A percentile compares a stretch with the other conserved stretches of the same genome.
These are phyloP conservation scores for Phytopythium vexans DNA, from an alignment of 352 stramenopile genomes.

Conservation along the genomic window DNA sequence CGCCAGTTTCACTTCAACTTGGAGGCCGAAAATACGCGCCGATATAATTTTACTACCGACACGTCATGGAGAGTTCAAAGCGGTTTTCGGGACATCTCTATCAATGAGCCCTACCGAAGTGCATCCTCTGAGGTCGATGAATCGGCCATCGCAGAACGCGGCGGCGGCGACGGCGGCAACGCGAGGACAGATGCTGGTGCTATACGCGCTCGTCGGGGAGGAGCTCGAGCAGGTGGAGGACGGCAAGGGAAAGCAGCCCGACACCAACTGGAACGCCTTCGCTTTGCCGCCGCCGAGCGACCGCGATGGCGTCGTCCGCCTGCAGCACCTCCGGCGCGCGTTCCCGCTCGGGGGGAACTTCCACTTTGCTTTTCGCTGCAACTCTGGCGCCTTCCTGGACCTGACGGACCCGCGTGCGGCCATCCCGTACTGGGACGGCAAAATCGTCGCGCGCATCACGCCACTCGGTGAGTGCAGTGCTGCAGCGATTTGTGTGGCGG, in stretches of 20 bases:
- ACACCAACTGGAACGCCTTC: slow-evolving; percentile 80
- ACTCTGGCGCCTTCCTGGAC: slow-evolving; percentile 63
- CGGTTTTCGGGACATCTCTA: too few relatives aligned
- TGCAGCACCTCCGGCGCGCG: slow-evolving; percentile 58
- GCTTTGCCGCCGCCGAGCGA: slow-evolving; percentile 20
- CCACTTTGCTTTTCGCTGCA: slow-evolving; percentile 78
- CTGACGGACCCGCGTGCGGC: slow-evolving; percentile 63
- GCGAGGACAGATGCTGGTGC: slow-evolving; percentile 37
- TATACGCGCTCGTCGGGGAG: slow-evolving; percentile 72
- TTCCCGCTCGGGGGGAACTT: slow-evolving; percentile 69
- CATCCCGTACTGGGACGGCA: slow-evolving; percentile 61
- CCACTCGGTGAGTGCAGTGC: slow-evolving; percentile 28
- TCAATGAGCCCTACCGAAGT: slow-evolving; percentile 21
- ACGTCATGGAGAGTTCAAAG: slow-evolving; percentile 1
- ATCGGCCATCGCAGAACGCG: slow-evolving; percentile 12
- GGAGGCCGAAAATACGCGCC: neutral
- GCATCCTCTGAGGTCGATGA: slow-evolving; percentile 21
- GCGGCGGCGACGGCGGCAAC: slow-evolving; percentile 18
- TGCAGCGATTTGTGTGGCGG: neutral
- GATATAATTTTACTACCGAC: slow-evolving; percentile 4
- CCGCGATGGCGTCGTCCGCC: slow-evolving; percentile 20
- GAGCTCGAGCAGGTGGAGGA: slow-evolving; percentile 49
- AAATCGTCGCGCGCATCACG: slow-evolving; percentile 68
- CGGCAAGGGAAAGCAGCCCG: slow-evolving; percentile 30
- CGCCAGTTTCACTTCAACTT: neutral